These are phyloP conservation scores for Erythrobasidium hasegawianum DNA, from an alignment of 1,284 basidiomycete species.

Conservation along the genomic window DNA sequence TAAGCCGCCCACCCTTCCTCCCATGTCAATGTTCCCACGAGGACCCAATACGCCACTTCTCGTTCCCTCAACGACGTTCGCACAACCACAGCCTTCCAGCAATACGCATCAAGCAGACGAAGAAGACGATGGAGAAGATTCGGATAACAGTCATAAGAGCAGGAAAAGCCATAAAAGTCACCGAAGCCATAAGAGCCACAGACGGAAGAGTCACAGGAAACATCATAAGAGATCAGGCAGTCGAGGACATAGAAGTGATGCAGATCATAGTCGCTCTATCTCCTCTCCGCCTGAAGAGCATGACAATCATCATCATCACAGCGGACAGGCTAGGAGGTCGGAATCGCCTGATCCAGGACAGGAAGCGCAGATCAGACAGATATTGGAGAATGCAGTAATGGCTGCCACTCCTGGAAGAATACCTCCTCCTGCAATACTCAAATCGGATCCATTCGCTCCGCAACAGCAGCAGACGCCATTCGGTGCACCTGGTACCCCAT, in stretches of 20 bases:
- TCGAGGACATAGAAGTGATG: not conserved
- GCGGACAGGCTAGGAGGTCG: not conserved
- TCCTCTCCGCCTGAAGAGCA: not conserved
- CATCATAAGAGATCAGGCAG: no score
- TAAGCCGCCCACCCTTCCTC: not conserved
- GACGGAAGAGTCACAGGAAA: not conserved
- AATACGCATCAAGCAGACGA: not conserved
- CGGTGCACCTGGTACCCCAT: not conserved
- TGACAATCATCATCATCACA: not conserved
- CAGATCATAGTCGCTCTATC: not conserved
- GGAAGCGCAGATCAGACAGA: not conserved
- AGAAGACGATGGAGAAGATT: not conserved
- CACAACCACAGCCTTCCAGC: not conserved
- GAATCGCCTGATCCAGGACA: not conserved
- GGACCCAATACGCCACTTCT: not conserved
- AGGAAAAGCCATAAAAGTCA: not conserved
- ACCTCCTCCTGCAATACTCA: not conserved
- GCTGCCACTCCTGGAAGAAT: not conserved
- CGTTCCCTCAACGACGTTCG: not conserved
- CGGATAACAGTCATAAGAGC: not conserved
- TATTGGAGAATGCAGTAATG: conserved; percentile 6
- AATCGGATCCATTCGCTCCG: not conserved
- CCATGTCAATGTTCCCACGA: not conserved
- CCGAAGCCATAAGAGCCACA: not conserved
- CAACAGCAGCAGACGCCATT: not conserved